Percentiles rank a stretch among this genome's conserved stretches.
Evolutionary conservation across 768 basidiomycete species (phyloP).

Genomic region (Boletus vinaceobasis): DNA sequence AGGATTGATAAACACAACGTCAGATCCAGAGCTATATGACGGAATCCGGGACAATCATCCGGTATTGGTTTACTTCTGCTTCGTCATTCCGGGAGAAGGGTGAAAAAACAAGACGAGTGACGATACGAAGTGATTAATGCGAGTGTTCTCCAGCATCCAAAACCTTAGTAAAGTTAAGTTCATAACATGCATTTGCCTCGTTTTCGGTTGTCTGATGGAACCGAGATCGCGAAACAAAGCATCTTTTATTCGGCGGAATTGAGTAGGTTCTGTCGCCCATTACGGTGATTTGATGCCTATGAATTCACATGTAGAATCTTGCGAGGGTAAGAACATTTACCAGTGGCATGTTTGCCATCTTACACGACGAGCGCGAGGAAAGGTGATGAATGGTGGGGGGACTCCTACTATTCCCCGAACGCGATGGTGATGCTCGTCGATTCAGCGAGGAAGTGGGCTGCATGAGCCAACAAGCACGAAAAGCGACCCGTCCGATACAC

Average conservation of each 20-base stretch:
- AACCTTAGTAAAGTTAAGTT: constrained; percentile 18
- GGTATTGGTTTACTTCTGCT: background rate
- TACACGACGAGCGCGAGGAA: background rate
- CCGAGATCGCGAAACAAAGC: constrained; percentile 7
- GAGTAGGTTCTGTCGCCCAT: background rate
- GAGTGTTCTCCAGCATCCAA: background rate
- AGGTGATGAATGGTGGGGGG: background rate
- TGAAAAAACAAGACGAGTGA: background rate
- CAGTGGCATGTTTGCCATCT: background rate
- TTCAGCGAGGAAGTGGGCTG: background rate
- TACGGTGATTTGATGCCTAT: background rate
- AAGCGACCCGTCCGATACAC: background rate
- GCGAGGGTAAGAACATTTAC: background rate
- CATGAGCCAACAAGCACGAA: background rate
- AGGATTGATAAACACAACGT: background rate
- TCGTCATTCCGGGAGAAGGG: background rate
- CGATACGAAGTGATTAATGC: constrained; percentile 4
- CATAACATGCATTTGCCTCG: constrained; percentile 19
- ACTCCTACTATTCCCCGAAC: background rate
- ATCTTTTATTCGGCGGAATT: background rate
- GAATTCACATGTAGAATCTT: background rate
- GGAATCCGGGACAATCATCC: background rate
- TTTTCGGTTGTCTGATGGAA: constrained; percentile 21
- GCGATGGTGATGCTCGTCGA: background rate
- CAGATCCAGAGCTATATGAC: background rate